Evolutionary conservation across 495 filamentous ascomycete genomes (phyloP).

Genomic region (Neurospora sp.): DNA sequence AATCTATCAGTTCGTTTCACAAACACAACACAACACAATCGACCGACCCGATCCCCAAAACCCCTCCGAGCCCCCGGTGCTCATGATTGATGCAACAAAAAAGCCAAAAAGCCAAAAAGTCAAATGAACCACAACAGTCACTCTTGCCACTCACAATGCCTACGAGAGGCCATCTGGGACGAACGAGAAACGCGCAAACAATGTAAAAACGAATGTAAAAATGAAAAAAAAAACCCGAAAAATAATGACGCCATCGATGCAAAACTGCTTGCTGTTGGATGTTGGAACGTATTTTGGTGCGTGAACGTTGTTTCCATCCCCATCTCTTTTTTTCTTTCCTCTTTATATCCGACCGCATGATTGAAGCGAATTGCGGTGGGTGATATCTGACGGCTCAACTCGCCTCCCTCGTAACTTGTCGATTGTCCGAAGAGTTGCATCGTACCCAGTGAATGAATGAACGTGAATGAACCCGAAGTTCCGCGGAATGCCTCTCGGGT

Average conservation of each 20-base stretch:
- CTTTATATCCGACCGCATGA: constrained; percentile 19
- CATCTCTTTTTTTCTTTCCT: constrained; percentile 7
- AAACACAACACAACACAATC: constrained; percentile 2
- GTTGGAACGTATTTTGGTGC: constrained; percentile 9
- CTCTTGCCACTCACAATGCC: neutral
- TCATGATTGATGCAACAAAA: neutral
- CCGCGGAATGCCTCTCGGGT: neutral
- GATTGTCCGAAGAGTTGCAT: neutral
- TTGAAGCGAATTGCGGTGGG: constrained; percentile 47
- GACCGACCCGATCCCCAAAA: neutral
- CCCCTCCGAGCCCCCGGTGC: neutral
- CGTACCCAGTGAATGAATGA: neutral
- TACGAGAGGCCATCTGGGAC: neutral
- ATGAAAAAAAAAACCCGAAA: constrained; percentile 11
- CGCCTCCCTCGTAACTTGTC: neutral
- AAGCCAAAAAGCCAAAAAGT: constrained; percentile 2
- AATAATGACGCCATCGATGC: constrained; percentile 22
- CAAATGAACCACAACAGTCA: neutral
- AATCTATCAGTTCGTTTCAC: constrained; percentile 1
- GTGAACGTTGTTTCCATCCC: constrained; percentile 1
- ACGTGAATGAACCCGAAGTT: neutral
- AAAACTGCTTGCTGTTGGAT: constrained; percentile 6
- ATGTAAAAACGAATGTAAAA: constrained; percentile 2
- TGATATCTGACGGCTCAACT: constrained; percentile 53
- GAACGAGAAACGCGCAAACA: neutral